Conservation (phyloP, 1,284 basidiomycete species). For the Ceraceosorus guamensis region DNA sequence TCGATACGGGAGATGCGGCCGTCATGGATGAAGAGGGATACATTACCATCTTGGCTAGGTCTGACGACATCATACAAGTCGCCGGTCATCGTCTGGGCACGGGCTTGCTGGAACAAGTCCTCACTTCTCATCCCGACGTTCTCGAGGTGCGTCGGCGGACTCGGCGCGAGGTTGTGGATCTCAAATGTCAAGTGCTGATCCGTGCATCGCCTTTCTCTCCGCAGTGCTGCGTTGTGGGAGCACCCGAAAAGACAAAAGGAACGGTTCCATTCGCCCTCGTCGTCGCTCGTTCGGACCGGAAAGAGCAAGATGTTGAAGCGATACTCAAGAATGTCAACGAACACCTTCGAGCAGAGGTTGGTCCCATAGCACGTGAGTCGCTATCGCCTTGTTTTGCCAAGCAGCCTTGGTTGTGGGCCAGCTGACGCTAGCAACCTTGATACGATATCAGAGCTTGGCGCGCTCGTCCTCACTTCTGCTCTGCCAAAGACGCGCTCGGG, state of each 20-base stretch:
- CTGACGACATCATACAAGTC: conserved; percentile 41
- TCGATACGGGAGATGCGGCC: conserved; percentile 43
- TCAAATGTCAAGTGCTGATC: too few relatives aligned
- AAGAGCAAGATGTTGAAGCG: conserved; percentile 13
- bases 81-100: conserved; percentile 40
- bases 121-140: conserved; percentile 22
- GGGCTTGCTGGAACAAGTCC: conserved; percentile 38
- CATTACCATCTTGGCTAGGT: conserved; percentile 33
- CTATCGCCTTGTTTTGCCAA: too few relatives aligned
- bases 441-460: background rate
- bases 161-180: too few relatives aligned
- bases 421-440: too few relatives aligned
- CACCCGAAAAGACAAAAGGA: conserved; percentile 42
- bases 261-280: conserved; percentile 43
- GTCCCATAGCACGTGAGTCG: conserved; percentile 34
- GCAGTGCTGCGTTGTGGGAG: conserved; percentile 42
- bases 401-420: too few relatives aligned
- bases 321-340: conserved; percentile 37
- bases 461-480: conserved; percentile 14
- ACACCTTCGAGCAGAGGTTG: conserved; percentile 37
- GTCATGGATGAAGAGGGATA: conserved; percentile 40
- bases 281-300: conserved; percentile 18
- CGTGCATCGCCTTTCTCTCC: background rate
- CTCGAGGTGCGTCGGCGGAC: conserved; percentile 12
- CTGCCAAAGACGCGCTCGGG: conserved; percentile 42